A percentile compares a stretch with the other conserved stretches of the same genome.
phyloP scores from a whole-genome alignment of 1,284 basidiomycete species.

The Tilletia indica region DNA sequence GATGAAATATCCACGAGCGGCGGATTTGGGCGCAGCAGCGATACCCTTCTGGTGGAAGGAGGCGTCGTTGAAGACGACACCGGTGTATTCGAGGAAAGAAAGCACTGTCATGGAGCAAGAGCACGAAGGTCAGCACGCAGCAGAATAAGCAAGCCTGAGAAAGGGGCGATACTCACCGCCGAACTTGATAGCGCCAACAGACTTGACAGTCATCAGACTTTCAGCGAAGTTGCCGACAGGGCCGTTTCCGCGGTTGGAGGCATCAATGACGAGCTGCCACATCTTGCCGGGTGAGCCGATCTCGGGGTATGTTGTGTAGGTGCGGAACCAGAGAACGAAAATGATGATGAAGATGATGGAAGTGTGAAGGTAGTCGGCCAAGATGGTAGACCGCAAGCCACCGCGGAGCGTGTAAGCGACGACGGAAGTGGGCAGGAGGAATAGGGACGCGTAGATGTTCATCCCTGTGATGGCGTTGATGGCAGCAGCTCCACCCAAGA shows the following conservation, averaged over 20 bases:
- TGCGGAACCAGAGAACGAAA: slow-evolving; percentile 38
- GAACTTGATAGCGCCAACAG: slow-evolving; percentile 42
- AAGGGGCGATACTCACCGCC: slow-evolving; percentile 25
- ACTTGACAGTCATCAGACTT: slow-evolving; percentile 38
- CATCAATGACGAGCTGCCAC: slow-evolving; percentile 36
- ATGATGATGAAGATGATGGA: slow-evolving; percentile 49
- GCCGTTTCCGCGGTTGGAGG: slow-evolving; percentile 23
- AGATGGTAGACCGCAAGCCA: slow-evolving; percentile 38
- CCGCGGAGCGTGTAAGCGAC: slow-evolving; percentile 44
- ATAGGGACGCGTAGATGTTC: slow-evolving; percentile 40
- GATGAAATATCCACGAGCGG: slow-evolving; percentile 44
- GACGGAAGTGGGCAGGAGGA: slow-evolving; percentile 40
- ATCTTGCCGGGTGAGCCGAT: slow-evolving; percentile 39
- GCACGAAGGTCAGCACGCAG: background rate
- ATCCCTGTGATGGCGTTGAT: slow-evolving; percentile 46
- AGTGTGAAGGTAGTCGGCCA: slow-evolving; percentile 49
- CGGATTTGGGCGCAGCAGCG: slow-evolving; percentile 39
- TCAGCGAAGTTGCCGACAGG: slow-evolving; percentile 38
- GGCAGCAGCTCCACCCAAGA: slow-evolving; percentile 41
- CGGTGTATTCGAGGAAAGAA: slow-evolving; percentile 41
- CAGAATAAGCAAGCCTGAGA: background rate
- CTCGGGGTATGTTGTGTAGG: slow-evolving; percentile 39
- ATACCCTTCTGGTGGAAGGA: slow-evolving; percentile 46
- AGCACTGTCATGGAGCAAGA: background rate
- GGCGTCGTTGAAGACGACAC: slow-evolving; percentile 40